These are phyloP conservation scores for Tephrocybe sp. DNA, from an alignment of 768 basidiomycete genomes.

Conservation along the genomic window DNA sequence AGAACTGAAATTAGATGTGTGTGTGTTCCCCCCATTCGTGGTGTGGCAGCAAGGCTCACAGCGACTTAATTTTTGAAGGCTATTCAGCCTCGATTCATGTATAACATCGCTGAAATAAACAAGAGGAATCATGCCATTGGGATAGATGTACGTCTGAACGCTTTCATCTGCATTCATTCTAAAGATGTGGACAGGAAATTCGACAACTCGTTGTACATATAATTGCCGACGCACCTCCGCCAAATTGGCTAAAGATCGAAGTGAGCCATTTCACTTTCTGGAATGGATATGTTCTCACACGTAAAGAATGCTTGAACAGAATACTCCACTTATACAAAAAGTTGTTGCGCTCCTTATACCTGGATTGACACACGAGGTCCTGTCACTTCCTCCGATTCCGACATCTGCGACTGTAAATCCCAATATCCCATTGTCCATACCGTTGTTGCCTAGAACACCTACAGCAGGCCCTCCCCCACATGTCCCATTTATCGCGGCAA, in stretches of 20 bases:
- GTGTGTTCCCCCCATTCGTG: constrained; percentile 28
- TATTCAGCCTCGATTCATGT: constrained; percentile 77
- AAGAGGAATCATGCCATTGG: constrained; percentile 73
- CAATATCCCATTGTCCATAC: constrained; percentile 44
- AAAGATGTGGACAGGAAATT: constrained; percentile 60
- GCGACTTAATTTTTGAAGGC: constrained; percentile 30
- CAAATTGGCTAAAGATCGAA: constrained; percentile 84
- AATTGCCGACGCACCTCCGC: constrained; percentile 78
- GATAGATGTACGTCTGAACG: constrained; percentile 62
- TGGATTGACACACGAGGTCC: constrained; percentile 76
- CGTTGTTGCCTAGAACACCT: constrained; percentile 28
- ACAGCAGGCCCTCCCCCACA: constrained; percentile 28
- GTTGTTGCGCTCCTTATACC: constrained; percentile 82
- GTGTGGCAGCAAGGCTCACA: constrained; percentile 9
- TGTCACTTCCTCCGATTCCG: constrained; percentile 70
- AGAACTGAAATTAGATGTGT: constrained; percentile 61
- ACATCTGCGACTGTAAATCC: constrained; percentile 62
- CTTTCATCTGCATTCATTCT: not conserved
- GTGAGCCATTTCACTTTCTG: constrained; percentile 39
- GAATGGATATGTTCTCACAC: not conserved
- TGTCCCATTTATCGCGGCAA: constrained; percentile 70
- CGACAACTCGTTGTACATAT: constrained; percentile 85
- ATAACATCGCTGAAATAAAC: constrained; percentile 72
- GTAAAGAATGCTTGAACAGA: constrained; percentile 40
- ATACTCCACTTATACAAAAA: constrained; percentile 70